These are phyloP conservation scores for Aspergillus nomiae DNA, from an alignment of 2,329 filamentous ascomycete genomes.

Conservation along the genomic window DNA sequence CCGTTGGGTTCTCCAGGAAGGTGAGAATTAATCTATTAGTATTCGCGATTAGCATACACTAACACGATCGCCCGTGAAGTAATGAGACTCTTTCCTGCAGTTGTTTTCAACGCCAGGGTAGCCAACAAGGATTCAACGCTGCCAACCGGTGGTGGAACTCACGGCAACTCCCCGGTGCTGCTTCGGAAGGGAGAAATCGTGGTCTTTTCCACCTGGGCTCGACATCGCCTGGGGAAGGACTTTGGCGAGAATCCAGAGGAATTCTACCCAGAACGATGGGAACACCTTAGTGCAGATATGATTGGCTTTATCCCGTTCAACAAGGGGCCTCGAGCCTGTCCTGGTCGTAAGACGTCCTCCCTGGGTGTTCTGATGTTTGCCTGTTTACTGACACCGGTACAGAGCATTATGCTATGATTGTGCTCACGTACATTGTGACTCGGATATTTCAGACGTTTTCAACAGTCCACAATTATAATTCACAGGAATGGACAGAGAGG, in stretches of 20 bases:
- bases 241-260: conserved; percentile 29
- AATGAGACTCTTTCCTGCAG: conserved; percentile 9
- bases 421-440: conserved; percentile 17
- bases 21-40: background rate
- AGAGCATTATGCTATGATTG: conserved; percentile 16
- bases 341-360: conserved; percentile 7
- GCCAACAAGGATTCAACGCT: conserved; percentile 16
- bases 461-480: conserved; percentile 11
- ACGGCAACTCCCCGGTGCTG: conserved; percentile 29
- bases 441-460: conserved; percentile 18
- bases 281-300: conserved; percentile 23
- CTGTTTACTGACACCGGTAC: background rate
- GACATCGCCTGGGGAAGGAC: conserved; percentile 31
- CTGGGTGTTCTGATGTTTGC: background rate
- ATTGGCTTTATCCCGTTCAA: conserved; percentile 50
- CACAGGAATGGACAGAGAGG: conserved; percentile 12
- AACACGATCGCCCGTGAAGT: background rate
- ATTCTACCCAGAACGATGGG: conserved; percentile 38
- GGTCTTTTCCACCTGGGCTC: conserved; percentile 25
- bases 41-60: background rate
- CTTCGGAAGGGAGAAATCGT: conserved; percentile 24
- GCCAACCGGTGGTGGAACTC: conserved; percentile 33
- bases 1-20: conserved; percentile 9
- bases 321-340: conserved; percentile 47
- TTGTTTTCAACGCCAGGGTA: conserved; percentile 8